Evolutionary conservation across 2,329 filamentous ascomycete genomes (phyloP).

Genomic region (Penicillium sp.): DNA sequence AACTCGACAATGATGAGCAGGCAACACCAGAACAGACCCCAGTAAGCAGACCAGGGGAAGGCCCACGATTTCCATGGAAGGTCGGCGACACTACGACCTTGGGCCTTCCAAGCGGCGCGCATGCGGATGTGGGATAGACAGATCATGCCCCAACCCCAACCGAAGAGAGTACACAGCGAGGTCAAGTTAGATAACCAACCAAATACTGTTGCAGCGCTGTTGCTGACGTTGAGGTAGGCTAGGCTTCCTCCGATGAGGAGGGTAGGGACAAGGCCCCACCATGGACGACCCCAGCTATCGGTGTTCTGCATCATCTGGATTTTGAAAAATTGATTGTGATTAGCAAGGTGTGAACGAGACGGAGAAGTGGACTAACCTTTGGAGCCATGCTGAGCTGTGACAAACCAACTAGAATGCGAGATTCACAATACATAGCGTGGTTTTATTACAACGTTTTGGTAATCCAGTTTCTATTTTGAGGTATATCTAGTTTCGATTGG

Average conservation of each 20-base stretch:
- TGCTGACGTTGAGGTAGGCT: constrained; percentile 45
- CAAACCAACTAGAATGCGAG: constrained; percentile 47
- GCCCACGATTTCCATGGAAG: constrained; percentile 48
- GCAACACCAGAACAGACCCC: constrained; percentile 46
- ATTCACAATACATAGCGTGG: no score
- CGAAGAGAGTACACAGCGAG: constrained; percentile 47
- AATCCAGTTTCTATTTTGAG: no score
- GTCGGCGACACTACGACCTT: constrained; percentile 38
- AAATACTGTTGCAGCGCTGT: constrained; percentile 46
- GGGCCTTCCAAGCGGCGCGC: constrained; percentile 42
- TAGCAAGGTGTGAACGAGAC: not conserved
- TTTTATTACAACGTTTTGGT: no score
- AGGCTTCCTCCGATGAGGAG: constrained; percentile 65
- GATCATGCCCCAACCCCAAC: constrained; percentile 49
- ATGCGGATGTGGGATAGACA: constrained; percentile 47
- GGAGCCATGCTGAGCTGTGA: constrained; percentile 47
- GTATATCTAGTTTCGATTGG: no score
- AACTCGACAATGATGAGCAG: constrained; percentile 50
- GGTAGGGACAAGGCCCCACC: constrained; percentile 59
- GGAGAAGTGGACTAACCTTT: constrained; percentile 17
- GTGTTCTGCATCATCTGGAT: constrained; percentile 30
- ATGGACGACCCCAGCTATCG: constrained; percentile 39
- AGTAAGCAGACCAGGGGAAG: constrained; percentile 47
- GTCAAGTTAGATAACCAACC: constrained; percentile 51
- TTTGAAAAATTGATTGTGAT: not conserved